Conservation (phyloP, 345 rosid species). For the Rubroshorea leprosula region DNA sequence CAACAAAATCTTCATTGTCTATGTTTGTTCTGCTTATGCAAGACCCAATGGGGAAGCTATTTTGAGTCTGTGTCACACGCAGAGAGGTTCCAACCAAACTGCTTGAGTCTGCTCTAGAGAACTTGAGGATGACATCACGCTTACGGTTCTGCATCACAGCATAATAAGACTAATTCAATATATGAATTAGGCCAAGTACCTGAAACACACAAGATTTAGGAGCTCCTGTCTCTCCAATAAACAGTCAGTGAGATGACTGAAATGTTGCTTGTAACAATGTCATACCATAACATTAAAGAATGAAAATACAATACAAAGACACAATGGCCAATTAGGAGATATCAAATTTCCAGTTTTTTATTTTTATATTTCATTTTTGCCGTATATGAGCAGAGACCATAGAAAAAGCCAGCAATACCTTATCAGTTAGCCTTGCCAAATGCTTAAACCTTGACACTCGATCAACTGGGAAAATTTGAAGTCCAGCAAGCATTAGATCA, state of each 20-base stretch:
- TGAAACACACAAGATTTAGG: neutral
- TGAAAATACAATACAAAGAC: too few relatives aligned
- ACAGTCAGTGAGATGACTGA: too few relatives aligned
- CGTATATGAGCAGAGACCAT: neutral
- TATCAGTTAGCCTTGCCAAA: slow-evolving; percentile 55
- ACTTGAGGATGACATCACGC: slow-evolving; percentile 62
- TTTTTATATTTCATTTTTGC: neutral
- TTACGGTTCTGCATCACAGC: slow-evolving; percentile 62
- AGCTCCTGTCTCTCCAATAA: too few relatives aligned
- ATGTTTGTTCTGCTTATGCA: slow-evolving; percentile 76
- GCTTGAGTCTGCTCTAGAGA: slow-evolving; percentile 41
- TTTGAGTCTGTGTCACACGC: slow-evolving; percentile 56
- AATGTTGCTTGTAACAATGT: too few relatives aligned
- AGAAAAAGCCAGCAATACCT: slow-evolving; percentile 35
- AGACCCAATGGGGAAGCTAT: slow-evolving; percentile 79
- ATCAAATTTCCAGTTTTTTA: neutral
- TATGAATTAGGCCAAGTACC: neutral
- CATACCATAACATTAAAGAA: too few relatives aligned
- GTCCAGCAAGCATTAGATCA: slow-evolving; percentile 73
- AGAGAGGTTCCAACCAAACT: slow-evolving; percentile 43
- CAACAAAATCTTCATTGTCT: slow-evolving; percentile 86
- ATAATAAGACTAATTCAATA: slow-evolving; percentile 9
- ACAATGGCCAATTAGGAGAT: too few relatives aligned
- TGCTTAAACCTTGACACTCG: slow-evolving; percentile 52
- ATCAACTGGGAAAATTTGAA: slow-evolving; percentile 79